These are phyloP conservation scores for Fusarium sp. DNA, from an alignment of 2,329 filamentous ascomycete species.

Conservation along the genomic window DNA sequence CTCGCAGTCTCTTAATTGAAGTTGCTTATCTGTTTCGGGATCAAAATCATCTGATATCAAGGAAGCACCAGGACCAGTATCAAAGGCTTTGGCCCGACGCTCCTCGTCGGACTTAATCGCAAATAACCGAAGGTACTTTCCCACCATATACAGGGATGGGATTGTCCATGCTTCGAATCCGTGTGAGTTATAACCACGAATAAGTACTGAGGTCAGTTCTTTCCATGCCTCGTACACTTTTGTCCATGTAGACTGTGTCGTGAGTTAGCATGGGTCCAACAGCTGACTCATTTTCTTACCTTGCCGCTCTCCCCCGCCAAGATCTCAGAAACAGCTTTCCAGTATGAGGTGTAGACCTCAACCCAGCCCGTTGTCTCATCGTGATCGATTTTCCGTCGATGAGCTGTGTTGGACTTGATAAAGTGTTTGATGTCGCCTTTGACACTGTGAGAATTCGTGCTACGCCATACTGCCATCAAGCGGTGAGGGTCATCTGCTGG, in stretches of 20 bases:
- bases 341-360: conserved; percentile 85
- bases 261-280: conserved; percentile 28
- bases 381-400: conserved; percentile 66
- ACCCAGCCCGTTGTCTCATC: conserved; percentile 85
- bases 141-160: conserved; percentile 87
- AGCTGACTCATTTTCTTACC: conserved; percentile 43
- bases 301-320: conserved; percentile 63
- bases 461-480: conserved; percentile 76
- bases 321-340: conserved; percentile 83
- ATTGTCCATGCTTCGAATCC: conserved; percentile 92
- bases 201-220: conserved; percentile 79
- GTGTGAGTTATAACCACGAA: conserved; percentile 82
- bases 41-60: conserved; percentile 85
- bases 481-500: conserved; percentile 71
- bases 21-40: conserved; percentile 79
- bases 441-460: conserved; percentile 74
- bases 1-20: conserved; percentile 90
- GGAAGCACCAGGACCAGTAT: conserved; percentile 54
- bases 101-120: conserved; percentile 91
- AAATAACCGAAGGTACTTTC: conserved; percentile 87
- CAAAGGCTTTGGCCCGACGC: conserved; percentile 54
- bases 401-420: conserved; percentile 70
- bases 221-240: conserved; percentile 91
- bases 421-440: conserved; percentile 79
- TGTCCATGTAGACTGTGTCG: conserved; percentile 73